Percentiles rank a stretch among this genome's conserved stretches.
These are phyloP conservation scores for Annona cherimola DNA, from an alignment of 164 flowering plant genomes.

Conservation along the genomic window DNA sequence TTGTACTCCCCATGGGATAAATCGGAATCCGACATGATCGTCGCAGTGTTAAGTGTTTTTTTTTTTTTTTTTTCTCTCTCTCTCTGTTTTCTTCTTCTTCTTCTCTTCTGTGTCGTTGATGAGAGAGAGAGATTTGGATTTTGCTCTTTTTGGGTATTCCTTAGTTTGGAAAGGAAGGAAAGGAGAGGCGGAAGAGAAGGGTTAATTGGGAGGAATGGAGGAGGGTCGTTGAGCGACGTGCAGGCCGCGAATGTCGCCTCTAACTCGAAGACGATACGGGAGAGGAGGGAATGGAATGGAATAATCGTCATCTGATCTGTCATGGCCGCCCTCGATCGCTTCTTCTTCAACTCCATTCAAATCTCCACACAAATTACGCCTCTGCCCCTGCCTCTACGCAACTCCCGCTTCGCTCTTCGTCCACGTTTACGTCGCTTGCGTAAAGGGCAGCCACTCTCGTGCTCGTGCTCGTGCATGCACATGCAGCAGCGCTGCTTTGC, in stretches of 20 bases:
- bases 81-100: neutral
- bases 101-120: neutral
- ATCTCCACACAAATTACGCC: neutral
- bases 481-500: too few species aligned
- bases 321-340: neutral
- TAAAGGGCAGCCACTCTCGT: too few species aligned
- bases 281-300: too few species aligned
- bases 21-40: conserved; percentile 31
- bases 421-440: too few species aligned
- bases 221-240: neutral
- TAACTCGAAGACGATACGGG: neutral
- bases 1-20: conserved; percentile 57
- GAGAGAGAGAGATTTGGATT: neutral
- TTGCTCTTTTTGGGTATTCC: neutral
- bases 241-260: neutral
- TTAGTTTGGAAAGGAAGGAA: neutral
- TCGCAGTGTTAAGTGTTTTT: neutral
- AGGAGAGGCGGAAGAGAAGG: neutral
- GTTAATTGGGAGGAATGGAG: neutral
- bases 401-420: neutral
- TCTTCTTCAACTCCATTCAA: neutral
- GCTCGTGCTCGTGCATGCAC: too few species aligned
- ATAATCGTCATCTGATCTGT: too few species aligned
- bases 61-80: neutral
- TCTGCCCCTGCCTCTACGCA: neutral